Percentiles rank a stretch among this genome's conserved stretches.
Conservation (phyloP, 768 basidiomycete species). For the Auriculariales sp. region DNA sequence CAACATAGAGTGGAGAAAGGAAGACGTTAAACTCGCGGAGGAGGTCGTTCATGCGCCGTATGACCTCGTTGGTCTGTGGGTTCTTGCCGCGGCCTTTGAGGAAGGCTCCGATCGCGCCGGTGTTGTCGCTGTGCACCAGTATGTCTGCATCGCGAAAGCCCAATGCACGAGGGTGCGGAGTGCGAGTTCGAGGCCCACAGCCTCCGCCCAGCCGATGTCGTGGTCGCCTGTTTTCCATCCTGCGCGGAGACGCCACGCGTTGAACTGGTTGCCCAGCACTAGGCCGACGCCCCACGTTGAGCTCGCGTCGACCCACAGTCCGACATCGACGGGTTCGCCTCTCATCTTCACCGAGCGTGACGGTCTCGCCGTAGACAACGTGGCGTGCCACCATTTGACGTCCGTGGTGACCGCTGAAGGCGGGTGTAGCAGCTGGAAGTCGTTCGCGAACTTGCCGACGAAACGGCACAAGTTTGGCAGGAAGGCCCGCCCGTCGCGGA, state of each 20-base stretch:
- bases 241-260: constrained; percentile 3
- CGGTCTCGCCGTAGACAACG: neutral
- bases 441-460: constrained; percentile 12
- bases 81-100: constrained; percentile 18
- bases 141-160: constrained; percentile 14
- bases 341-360: constrained; percentile 9
- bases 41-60: constrained; percentile 10
- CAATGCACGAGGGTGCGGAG: constrained; percentile 6
- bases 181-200: constrained; percentile 3
- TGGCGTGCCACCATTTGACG: constrained; percentile 19
- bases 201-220: constrained; percentile 7
- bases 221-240: constrained; percentile 6
- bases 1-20: constrained; percentile 11
- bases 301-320: constrained; percentile 1
- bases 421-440: constrained; percentile 8
- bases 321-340: neutral
- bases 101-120: constrained; percentile 20
- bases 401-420: constrained; percentile 13
- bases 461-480: constrained; percentile 16
- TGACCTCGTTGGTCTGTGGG: constrained; percentile 16
- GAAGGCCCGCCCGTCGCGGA: constrained; percentile 12
- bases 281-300: constrained; percentile 4
- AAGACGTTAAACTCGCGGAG: constrained; percentile 12
- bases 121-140: constrained; percentile 14
- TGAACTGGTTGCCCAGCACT: constrained; percentile 2